phyloP scores from a whole-genome alignment of 768 basidiomycete species.

The Agrocybe praecox region DNA sequence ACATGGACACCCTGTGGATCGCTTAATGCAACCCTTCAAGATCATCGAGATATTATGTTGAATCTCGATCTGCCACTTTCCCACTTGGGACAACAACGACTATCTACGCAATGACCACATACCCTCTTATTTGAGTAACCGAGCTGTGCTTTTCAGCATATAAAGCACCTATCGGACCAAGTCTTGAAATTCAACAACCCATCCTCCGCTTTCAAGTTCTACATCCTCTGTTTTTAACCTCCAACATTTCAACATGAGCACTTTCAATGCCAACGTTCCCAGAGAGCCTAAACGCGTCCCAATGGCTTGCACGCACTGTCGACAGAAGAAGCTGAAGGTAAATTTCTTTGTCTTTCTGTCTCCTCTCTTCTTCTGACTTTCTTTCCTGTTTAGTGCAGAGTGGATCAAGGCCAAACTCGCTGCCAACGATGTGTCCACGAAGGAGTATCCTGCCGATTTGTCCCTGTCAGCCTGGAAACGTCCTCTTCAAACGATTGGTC shows the following conservation, averaged over 20 bases:
- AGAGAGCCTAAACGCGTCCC: conserved; percentile 34
- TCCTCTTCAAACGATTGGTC: neutral
- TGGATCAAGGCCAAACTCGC: neutral
- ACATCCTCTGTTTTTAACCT: neutral
- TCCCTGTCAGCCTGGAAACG: conserved; percentile 3
- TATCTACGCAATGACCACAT: neutral
- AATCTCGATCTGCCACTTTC: conserved; percentile 9
- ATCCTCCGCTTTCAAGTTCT: neutral
- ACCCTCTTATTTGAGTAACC: conserved; percentile 6
- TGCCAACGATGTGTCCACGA: conserved; percentile 1
- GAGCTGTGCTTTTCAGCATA: conserved; percentile 1
- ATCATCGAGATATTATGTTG: conserved; percentile 3
- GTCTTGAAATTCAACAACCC: neutral
- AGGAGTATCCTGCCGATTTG: neutral
- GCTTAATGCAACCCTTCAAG: conserved; percentile 2
- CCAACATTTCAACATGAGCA: neutral
- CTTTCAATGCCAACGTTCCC: neutral
- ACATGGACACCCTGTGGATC: conserved; percentile 9
- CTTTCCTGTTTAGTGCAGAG: conserved; percentile 11
- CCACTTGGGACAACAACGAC: neutral
- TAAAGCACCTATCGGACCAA: neutral
- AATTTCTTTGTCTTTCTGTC: neutral
- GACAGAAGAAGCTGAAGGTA: conserved; percentile 59
- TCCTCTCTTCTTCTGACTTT: neutral
- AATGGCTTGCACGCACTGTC: conserved; percentile 58